Evolutionary conservation across 352 stramenopile genomes (phyloP), one percentile per base, ranked within the genome.

Genomic region (Lagenidium giganteum): DNA sequence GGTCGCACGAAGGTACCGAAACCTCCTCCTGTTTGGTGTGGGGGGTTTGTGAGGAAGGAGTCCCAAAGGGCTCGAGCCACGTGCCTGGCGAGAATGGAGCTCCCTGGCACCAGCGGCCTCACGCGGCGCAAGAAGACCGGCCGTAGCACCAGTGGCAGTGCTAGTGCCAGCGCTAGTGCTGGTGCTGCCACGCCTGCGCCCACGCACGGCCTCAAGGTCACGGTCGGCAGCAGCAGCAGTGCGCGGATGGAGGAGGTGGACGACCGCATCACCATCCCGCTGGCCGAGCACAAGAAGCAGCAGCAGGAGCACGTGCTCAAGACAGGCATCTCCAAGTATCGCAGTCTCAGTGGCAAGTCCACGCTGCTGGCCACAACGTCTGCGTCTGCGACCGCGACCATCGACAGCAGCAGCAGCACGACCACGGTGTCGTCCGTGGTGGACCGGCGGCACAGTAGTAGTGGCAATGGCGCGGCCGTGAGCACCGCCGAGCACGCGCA

Each of bases 261-360:
- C 59, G 73, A 68, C 42, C 54, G 68, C 57, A 88, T 88, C 47
- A 72, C 72, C 12, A 84, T 88, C 57, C 76, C 76, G n/a, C 40
- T 88, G 25, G 52, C 41, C 36, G 9, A 41, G 29, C 24, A 56
- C 41, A 35, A 70, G 68, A 51, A 75, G 66, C 32, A 34, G 51
- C 38, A 61, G 64, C 43, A 63, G 64, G 52, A 63, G 70, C 44
- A 47, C 16, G 25, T 81, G 13, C 54, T 88, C 9, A 67, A 63
- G 43, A 67, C 61, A n/a, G 76, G 76, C 8, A 79, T 88, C 49
- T 57, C 64, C 55, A 75, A 84, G 49, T 88, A 88, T 55, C 67
- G 76, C 27, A 72, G 49, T 22, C 53, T 88, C n/a, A 70, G 42
- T 14, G 41, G 40, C 21, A 35, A 42, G 7, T 12, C 29, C 7